Conservation (phyloP, 306 rosid genomes). For the Chamaecrista fasciculata region DNA sequence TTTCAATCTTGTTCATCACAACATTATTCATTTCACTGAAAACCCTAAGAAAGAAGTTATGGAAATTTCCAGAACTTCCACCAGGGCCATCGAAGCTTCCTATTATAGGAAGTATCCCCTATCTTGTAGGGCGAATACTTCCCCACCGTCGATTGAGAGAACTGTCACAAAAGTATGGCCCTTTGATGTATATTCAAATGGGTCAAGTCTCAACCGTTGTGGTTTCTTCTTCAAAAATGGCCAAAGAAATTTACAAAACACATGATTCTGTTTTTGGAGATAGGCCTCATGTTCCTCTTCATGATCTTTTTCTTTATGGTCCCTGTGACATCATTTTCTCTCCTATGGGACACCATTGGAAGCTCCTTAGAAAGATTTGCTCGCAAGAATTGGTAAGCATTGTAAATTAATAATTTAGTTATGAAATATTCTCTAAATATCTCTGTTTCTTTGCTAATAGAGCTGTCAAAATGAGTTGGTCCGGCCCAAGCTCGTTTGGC, state of each 20-base stretch:
- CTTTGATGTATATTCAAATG: slow-evolving; percentile 18
- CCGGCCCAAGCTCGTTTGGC: too few species aligned
- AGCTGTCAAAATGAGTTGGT: too few species aligned
- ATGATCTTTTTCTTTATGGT: not conserved
- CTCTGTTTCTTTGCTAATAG: too few species aligned
- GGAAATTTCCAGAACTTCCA: too few species aligned
- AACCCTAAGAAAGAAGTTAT: too few species aligned
- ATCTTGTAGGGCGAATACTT: not conserved
- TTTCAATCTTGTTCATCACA: not conserved
- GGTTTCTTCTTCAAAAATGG: slow-evolving; percentile 36
- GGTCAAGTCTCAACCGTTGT: slow-evolving; percentile 24
- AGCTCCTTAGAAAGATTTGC: slow-evolving; percentile 24
- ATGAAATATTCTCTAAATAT: too few species aligned
- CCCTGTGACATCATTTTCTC: not conserved
- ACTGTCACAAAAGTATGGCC: slow-evolving; percentile 27
- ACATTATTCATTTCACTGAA: too few species aligned
- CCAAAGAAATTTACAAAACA: slow-evolving; percentile 32
- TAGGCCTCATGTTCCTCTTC: not conserved
- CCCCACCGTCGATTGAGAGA: not conserved
- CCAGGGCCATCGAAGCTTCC: slow-evolving; percentile 35
- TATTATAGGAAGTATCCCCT: slow-evolving; percentile 28
- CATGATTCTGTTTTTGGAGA: slow-evolving; percentile 25
- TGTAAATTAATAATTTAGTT: too few species aligned
- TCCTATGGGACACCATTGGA: slow-evolving; percentile 20
- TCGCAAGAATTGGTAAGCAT: not conserved